Percentiles rank a stretch among this genome's conserved stretches.
These are phyloP conservation scores for Tilletiaria anomala DNA, from an alignment of 1,284 basidiomycete genomes.

Conservation along the genomic window DNA sequence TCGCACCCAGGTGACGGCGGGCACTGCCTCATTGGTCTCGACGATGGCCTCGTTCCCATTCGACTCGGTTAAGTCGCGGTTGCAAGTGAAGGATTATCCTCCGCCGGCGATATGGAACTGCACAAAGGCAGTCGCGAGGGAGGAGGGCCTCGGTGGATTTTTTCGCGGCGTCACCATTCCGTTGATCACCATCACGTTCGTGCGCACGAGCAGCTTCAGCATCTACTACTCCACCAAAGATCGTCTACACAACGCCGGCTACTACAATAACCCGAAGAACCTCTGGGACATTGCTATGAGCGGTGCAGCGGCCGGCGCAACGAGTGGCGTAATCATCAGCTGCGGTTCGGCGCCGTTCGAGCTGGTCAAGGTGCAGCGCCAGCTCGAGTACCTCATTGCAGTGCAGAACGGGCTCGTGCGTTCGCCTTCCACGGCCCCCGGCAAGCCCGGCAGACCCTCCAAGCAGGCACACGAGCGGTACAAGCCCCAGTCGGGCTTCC, in stretches of 20 bases:
- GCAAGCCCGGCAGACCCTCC: neutral
- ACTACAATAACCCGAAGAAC: conserved; percentile 7
- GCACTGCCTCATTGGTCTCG: conserved; percentile 34
- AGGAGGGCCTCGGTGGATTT: conserved; percentile 83
- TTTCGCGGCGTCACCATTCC: conserved; percentile 75
- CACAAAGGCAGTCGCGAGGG: conserved; percentile 48
- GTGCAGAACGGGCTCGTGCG: conserved; percentile 41
- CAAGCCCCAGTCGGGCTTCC: conserved; percentile 24
- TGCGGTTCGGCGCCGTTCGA: conserved; percentile 55
- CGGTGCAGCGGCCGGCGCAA: conserved; percentile 50
- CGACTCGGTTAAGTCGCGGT: conserved; percentile 31
- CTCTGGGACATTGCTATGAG: conserved; percentile 19
- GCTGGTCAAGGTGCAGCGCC: conserved; percentile 70
- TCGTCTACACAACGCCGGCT: conserved; percentile 46
- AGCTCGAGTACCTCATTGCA: conserved; percentile 86
- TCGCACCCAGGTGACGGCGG: conserved; percentile 33
- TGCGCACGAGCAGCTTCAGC: conserved; percentile 79
- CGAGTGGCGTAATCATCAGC: conserved; percentile 65
- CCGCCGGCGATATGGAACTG: conserved; percentile 29
- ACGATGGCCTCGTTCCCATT: conserved; percentile 36
- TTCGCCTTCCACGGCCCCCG: neutral
- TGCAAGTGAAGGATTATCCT: conserved; percentile 34
- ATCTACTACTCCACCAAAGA: conserved; percentile 84
- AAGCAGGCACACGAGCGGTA: conserved; percentile 4
- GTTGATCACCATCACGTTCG: conserved; percentile 87